Evolutionary conservation across 176 grass and related monocot genomes (phyloP).

Genomic region (Pharus latifolius): DNA sequence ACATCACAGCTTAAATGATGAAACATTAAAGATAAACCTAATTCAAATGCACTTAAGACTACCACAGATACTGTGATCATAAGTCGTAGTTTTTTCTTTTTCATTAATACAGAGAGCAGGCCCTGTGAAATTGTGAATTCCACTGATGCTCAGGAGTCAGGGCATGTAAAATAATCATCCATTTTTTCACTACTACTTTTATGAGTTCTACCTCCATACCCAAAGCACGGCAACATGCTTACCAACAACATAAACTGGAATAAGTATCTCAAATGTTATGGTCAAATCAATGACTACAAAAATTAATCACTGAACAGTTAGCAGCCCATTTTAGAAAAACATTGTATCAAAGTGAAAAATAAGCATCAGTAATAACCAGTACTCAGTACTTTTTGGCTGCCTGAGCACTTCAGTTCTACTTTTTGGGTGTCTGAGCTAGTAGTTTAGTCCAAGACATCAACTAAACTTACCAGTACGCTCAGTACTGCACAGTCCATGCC

Average conservation of each 20-base stretch:
- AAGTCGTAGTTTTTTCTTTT: neutral
- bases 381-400: too few species aligned
- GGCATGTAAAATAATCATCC: neutral
- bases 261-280: neutral
- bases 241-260: neutral
- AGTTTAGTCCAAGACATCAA: neutral
- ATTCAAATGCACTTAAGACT: neutral
- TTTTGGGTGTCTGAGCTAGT: neutral
- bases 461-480: constrained; percentile 51
- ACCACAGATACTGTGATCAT: neutral
- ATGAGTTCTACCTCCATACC: neutral
- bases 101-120: neutral
- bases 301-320: neutral
- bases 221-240: neutral
- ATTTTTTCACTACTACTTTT: neutral
- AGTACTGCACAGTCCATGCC: constrained; percentile 33
- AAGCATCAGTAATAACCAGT: too few species aligned
- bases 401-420: too few species aligned
- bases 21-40: neutral
- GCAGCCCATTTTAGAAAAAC: neutral
- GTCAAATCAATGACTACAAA: neutral
- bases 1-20: constrained; percentile 1
- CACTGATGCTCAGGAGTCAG: neutral
- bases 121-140: neutral
- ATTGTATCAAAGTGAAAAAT: neutral